A percentile compares a stretch with the other conserved stretches of the same genome.
Conservation (phyloP, 345 rosid species). For the Camelina hispida region DNA sequence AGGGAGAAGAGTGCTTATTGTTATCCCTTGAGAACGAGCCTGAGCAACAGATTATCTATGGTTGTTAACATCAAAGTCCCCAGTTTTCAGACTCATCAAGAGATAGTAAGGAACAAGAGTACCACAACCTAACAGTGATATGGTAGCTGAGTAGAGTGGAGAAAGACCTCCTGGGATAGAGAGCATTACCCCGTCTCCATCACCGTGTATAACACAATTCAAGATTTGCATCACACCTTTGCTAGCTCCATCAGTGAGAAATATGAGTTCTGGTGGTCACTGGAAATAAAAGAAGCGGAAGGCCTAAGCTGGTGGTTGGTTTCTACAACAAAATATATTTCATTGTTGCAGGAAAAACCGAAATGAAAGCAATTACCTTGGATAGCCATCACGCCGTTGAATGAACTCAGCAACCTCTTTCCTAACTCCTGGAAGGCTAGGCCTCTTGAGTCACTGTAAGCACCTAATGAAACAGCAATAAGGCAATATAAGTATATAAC, state of each 20-base stretch:
- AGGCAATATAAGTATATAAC: background rate
- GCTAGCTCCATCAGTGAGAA: slow-evolving; percentile 98
- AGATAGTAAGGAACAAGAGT: slow-evolving; percentile 90
- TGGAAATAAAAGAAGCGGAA: slow-evolving; percentile 44
- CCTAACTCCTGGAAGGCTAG: slow-evolving; percentile 83
- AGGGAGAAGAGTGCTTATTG: slow-evolving; percentile 57
- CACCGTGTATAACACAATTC: slow-evolving; percentile 83
- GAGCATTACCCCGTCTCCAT: slow-evolving; percentile 86
- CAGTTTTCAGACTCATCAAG: slow-evolving; percentile 95
- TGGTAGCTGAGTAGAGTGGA: slow-evolving; percentile 96
- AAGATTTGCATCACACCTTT: slow-evolving; percentile 98
- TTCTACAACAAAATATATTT: background rate
- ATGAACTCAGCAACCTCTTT: slow-evolving; percentile 97
- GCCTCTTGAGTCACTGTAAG: slow-evolving; percentile 98
- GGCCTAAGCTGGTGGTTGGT: slow-evolving; percentile 37
- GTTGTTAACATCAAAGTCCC: slow-evolving; percentile 88
- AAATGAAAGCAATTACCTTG: slow-evolving; percentile 65
- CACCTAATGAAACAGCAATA: slow-evolving; percentile 59
- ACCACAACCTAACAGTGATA: slow-evolving; percentile 85
- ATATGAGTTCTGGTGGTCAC: slow-evolving; percentile 97
- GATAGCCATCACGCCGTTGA: slow-evolving; percentile 90
- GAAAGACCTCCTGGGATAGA: slow-evolving; percentile 27
- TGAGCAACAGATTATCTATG: slow-evolving; percentile 72
- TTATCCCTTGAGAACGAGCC: slow-evolving; percentile 85
- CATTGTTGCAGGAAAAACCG: background rate